Evolutionary conservation across 2,329 filamentous ascomycete genomes (phyloP), one percentile per base, ranked within the genome.

Genomic region (Trichoderma arundinaceum): DNA sequence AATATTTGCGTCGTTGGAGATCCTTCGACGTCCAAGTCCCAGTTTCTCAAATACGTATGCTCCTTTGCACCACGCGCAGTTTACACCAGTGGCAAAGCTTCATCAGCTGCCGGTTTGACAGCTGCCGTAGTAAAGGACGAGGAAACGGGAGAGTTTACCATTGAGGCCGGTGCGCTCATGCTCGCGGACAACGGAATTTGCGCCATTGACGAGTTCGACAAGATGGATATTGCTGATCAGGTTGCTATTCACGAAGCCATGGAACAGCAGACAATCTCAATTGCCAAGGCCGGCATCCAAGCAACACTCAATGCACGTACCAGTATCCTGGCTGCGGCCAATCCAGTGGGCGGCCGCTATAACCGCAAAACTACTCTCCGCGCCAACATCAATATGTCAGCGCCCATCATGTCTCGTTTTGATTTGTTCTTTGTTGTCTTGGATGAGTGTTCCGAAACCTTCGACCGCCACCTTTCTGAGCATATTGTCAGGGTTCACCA

Each of bases 231-330:
- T 68, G 88, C 83, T 60, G 95, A 99, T 77, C 95, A 99, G 80
- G 95, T 99, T 64, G 95, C 95, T 70, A 99, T 99, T 74, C 95
- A 99, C 85, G 95, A 99, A 87, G 95, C 95, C 67, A 99, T 99
- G 95, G 95, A 99, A 86, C 95, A 99, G 82, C 95, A 99, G 80
- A 99, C 95, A 5, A 99, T 99, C 70, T 97, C 93, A 8, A 99
- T 99, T 73, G 94, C 95, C 67, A 99, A 99, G 80, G 95, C 95
- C 5, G 95, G 95, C 73, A 99, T 99, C 66, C 95, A 99, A 77
- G 96, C 95, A 4, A 99, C 95, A 0, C 86, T 99, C 52, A 99
- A 99, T 75, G 95, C 95, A 2, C 88, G 95, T 64, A 97, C 95
- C 0, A 95, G 91, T 53, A 98, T 99, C 73, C 89, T 99, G 15